Percentiles rank a stretch among this genome's conserved stretches.
These are phyloP conservation scores for Nicotiana sylvestris DNA, from an alignment of 257 asterid species.

Conservation along the genomic window DNA sequence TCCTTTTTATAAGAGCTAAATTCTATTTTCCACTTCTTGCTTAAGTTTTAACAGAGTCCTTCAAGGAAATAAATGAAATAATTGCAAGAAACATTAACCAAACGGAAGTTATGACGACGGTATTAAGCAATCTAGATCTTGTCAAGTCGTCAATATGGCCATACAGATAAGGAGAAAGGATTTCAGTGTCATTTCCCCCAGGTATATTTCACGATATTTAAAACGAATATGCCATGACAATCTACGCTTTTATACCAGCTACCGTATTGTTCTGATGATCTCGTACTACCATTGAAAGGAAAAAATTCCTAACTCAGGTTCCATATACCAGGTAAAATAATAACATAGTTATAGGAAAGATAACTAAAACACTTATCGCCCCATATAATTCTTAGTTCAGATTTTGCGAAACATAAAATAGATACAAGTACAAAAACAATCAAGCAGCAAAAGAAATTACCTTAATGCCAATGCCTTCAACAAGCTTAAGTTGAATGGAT, in stretches of 20 bases:
- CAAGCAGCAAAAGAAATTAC: neutral
- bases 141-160: neutral
- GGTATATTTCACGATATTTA: neutral
- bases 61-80: neutral
- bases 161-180: neutral
- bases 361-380: neutral
- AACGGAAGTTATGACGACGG: neutral
- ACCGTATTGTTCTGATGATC: neutral
- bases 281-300: neutral
- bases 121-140: neutral
- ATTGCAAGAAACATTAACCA: conserved; percentile 3
- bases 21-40: neutral
- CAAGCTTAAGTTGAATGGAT: conserved; percentile 43
- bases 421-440: neutral
- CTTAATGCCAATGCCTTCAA: conserved; percentile 13
- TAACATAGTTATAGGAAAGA: neutral
- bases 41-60: neutral
- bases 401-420: neutral
- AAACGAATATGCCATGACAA: neutral
- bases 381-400: neutral
- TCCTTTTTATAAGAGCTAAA: neutral
- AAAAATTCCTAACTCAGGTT: neutral
- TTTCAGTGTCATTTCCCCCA: neutral
- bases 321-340: neutral
- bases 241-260: neutral